Conservation (phyloP, 495 filamentous ascomycete species). For the Pyronema domesticum region DNA sequence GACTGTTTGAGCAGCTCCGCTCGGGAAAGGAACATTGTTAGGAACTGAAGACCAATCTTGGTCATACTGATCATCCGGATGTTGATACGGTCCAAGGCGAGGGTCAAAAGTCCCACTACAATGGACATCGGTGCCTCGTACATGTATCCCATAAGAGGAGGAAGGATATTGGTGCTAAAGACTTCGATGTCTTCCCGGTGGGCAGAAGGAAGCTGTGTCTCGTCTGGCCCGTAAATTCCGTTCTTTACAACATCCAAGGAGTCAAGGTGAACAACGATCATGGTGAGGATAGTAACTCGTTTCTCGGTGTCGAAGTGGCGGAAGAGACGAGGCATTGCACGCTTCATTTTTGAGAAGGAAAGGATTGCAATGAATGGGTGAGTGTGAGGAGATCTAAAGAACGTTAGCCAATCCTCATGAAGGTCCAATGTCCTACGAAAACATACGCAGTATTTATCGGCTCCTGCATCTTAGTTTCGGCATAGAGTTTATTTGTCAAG, state of each 20-base stretch:
- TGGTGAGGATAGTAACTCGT: slow-evolving; percentile 80
- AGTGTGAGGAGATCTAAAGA: slow-evolving; percentile 33
- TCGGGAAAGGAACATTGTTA: slow-evolving; percentile 87
- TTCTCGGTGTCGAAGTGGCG: slow-evolving; percentile 82
- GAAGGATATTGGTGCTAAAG: slow-evolving; percentile 74
- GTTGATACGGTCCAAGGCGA: slow-evolving; percentile 67
- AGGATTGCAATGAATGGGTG: slow-evolving; percentile 97
- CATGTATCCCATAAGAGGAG: slow-evolving; percentile 67
- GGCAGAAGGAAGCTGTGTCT: slow-evolving; percentile 47
- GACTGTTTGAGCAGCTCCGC: slow-evolving; percentile 82
- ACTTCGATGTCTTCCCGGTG: slow-evolving; percentile 83
- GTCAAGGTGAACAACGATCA: slow-evolving; percentile 90
- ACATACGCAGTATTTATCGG: slow-evolving; percentile 44
- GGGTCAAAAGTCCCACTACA: slow-evolving; percentile 68
- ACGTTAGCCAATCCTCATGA: slow-evolving; percentile 10
- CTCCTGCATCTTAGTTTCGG: slow-evolving; percentile 70
- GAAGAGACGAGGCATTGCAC: slow-evolving; percentile 84
- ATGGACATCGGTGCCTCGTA: slow-evolving; percentile 81
- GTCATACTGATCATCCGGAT: slow-evolving; percentile 61
- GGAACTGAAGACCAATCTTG: slow-evolving; percentile 66
- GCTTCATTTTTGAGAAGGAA: slow-evolving; percentile 89
- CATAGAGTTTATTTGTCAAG: slow-evolving; percentile 71
- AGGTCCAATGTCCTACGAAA: slow-evolving; percentile 25
- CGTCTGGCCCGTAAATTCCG: slow-evolving; percentile 47
- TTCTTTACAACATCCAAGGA: slow-evolving; percentile 70